These are phyloP conservation scores for Gleditsia sinensis DNA, from an alignment of 306 rosid species.

Conservation along the genomic window DNA sequence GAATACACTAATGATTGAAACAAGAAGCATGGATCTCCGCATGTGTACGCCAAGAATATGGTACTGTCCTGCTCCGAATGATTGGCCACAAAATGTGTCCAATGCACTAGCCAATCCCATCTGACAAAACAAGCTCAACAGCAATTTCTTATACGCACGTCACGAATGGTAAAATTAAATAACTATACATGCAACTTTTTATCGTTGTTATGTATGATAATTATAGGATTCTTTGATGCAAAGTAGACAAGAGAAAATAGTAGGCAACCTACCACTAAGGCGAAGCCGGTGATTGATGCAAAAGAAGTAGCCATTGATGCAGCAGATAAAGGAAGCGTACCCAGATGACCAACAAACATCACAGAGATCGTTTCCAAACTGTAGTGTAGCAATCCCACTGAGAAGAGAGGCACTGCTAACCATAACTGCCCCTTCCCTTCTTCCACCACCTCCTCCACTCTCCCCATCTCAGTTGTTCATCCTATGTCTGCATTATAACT, in stretches of 20 bases:
- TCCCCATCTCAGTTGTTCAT: not conserved
- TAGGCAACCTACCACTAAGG: constrained; percentile 29
- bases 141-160: no score
- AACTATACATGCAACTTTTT: not conserved
- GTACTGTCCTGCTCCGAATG: constrained; percentile 65
- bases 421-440: constrained; percentile 35
- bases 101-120: constrained; percentile 62
- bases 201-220: no score
- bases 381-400: constrained; percentile 29
- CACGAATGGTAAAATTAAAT: no score
- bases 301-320: constrained; percentile 49
- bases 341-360: constrained; percentile 40
- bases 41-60: constrained; percentile 62
- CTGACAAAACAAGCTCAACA: constrained; percentile 29
- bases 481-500: no score
- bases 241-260: not conserved
- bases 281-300: constrained; percentile 39
- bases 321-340: constrained; percentile 35
- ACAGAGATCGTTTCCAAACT: constrained; percentile 35
- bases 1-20: constrained; percentile 45
- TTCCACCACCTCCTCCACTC: constrained; percentile 2
- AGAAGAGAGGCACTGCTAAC: constrained; percentile 34
- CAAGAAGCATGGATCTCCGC: constrained; percentile 64
- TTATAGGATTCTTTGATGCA: no score
- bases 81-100: constrained; percentile 68